Base-by-base conservation (phyloP, 1,284 basidiomycete species). In the Ustilago nuda region DNA sequence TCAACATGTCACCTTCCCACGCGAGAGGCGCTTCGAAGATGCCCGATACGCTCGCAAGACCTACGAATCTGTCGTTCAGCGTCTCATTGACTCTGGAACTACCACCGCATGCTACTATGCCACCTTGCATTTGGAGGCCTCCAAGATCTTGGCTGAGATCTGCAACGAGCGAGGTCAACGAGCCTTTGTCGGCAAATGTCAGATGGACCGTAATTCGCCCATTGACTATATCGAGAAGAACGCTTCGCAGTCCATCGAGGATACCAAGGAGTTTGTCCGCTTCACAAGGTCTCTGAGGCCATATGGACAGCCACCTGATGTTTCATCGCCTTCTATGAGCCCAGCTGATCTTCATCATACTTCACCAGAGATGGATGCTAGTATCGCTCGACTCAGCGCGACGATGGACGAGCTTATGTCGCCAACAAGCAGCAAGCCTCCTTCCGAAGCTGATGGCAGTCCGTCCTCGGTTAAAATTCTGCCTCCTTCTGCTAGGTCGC, bases 71-170 rank as follows among this genome's bases (percentile, higher is more conserved):
- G 92, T 94, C 33, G 92, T 98, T 27, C 88, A 90, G 64, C 89
- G 93, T 17, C 89, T 91, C 27, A 89, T 98, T 50, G 89, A 92
- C 74, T 63, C 58, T 19, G 72, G 54, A 19, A 97, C 94, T 0
- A 96, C 95, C 0, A 97, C 94, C 0, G 93, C 92, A 77, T 96
- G 94, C 86, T 97, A 97, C 86, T 98, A 94, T 85, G 93, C 91
- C 12, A 92, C 92, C 0, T 86, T 96, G 6, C 94, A 99, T 86
- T 87, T 92, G 19, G 92, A 93, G 69, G 90, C 92, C 0, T 93
- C 93, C 9, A 93, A 92, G 86, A 87, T 90, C 39, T 90, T 98
- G 1, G 94, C 93, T 2, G 90, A 94, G 54, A 89, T 93, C 32
- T 90, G 93, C 46, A 89, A 91, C 77, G 84, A 87, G 33, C 87